Conservation (phyloP, 345 rosid genomes). For the Ceriops decandra region DNA sequence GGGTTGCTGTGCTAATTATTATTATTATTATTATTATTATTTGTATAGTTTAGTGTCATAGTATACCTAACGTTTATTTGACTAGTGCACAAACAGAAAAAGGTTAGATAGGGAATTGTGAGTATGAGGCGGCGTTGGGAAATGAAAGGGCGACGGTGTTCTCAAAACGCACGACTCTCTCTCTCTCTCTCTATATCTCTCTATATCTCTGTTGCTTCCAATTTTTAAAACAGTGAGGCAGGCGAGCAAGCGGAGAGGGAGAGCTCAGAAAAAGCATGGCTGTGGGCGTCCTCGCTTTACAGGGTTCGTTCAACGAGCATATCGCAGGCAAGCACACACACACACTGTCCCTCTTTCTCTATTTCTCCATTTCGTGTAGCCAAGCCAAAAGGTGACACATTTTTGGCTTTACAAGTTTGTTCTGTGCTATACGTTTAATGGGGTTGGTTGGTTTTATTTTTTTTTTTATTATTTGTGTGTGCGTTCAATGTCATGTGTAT, state of each 20-base stretch:
- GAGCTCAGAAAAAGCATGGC: slow-evolving; percentile 38
- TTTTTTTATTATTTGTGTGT: background rate
- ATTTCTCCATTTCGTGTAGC: background rate
- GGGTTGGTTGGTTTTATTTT: background rate
- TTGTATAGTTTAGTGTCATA: too few relatives aligned
- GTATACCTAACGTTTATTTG: too few relatives aligned
- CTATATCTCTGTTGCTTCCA: background rate
- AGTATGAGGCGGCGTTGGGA: background rate
- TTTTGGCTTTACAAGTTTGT: too few relatives aligned
- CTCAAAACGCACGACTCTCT: background rate
- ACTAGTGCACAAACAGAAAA: too few relatives aligned
- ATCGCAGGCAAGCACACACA: slow-evolving; percentile 49
- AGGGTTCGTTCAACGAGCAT: slow-evolving; percentile 98
- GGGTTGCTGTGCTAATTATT: too few relatives aligned
- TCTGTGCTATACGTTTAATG: background rate
- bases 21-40: too few relatives aligned
- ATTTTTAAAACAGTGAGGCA: background rate
- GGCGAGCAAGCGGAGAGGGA: background rate
- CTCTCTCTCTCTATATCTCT: background rate
- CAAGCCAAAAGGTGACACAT: too few relatives aligned
- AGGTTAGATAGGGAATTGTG: too few relatives aligned
- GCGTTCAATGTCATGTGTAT: background rate
- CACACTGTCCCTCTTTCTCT: background rate
- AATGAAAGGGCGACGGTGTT: slow-evolving; percentile 2
- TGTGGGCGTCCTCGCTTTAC: slow-evolving; percentile 92